Evolutionary conservation across 2,329 filamentous ascomycete species (phyloP).

Genomic region (Geosmithia morbida): DNA sequence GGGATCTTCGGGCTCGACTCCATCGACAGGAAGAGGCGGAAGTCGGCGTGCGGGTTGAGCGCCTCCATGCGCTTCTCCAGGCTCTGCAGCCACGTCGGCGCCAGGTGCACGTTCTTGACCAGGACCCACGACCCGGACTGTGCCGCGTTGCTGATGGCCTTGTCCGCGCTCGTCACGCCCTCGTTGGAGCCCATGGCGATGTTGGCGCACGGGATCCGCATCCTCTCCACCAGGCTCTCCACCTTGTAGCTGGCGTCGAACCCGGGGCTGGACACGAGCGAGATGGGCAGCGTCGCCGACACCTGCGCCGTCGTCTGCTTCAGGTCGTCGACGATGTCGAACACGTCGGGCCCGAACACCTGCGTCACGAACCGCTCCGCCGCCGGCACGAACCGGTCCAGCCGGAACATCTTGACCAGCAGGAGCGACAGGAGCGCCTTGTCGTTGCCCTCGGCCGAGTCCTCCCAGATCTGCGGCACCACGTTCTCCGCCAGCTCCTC

Average conservation of each 20-base stretch:
- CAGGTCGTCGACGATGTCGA: constrained; percentile 76
- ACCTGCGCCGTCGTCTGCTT: constrained; percentile 75
- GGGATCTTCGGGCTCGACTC: constrained; percentile 94
- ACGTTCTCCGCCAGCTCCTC: constrained; percentile 79
- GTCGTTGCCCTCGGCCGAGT: constrained; percentile 48
- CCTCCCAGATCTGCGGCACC: constrained; percentile 65
- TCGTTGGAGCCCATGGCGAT: constrained; percentile 99
- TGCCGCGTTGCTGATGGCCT: constrained; percentile 84
- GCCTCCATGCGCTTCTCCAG: constrained; percentile 94
- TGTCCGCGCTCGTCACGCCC: constrained; percentile 81
- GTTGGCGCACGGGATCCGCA: constrained; percentile 73
- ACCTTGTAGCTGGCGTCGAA: constrained; percentile 99
- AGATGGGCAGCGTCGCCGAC: constrained; percentile 70
- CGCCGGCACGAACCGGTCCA: constrained; percentile 86
- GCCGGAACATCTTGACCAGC: constrained; percentile 84
- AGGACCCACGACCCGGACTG: constrained; percentile 91
- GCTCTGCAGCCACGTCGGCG: constrained; percentile 90
- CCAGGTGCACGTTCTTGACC: constrained; percentile 96
- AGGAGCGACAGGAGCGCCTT: constrained; percentile 71
- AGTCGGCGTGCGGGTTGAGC: constrained; percentile 84
- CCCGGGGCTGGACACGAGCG: constrained; percentile 85
- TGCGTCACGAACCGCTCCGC: constrained; percentile 80
- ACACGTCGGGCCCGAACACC: constrained; percentile 72
- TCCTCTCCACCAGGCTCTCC: constrained; percentile 79
- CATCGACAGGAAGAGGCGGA: constrained; percentile 95